Percentiles rank a stretch among this genome's conserved stretches.
Conservation (phyloP, 257 asterid species). For the Nicotiana sylvestris region DNA sequence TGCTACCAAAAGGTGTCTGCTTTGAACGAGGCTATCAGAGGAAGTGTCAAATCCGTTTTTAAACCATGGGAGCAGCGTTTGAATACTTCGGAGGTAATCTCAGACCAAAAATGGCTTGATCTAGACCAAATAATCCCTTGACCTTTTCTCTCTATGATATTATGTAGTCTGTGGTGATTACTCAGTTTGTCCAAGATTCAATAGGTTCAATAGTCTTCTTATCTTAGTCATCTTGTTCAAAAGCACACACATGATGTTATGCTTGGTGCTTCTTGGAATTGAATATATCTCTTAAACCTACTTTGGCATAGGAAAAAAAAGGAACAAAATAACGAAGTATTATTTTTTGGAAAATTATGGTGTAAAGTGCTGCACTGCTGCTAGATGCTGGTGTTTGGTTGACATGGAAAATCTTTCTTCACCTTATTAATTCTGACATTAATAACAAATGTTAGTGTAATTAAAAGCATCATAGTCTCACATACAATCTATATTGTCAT, state of each 20-base stretch:
- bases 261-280: background rate
- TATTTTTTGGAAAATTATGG: background rate
- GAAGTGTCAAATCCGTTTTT: slow-evolving; percentile 86
- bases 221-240: background rate
- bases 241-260: background rate
- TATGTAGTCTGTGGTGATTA: background rate
- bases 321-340: background rate
- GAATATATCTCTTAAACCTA: background rate
- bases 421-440: background rate
- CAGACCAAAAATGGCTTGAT: background rate
- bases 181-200: background rate
- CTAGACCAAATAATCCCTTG: background rate
- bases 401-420: background rate
- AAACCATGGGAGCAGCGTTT: slow-evolving; percentile 95
- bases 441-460: background rate
- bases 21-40: slow-evolving; percentile 79
- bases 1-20: slow-evolving; percentile 67
- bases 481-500: background rate
- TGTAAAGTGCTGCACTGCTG: background rate
- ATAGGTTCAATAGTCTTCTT: background rate
- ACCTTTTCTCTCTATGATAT: background rate
- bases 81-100: slow-evolving; percentile 65
- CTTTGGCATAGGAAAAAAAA: background rate
- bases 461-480: background rate
- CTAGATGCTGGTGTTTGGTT: background rate